These are phyloP conservation scores for Sechiopsis laciniata DNA, from an alignment of 306 rosid species.

Conservation along the genomic window DNA sequence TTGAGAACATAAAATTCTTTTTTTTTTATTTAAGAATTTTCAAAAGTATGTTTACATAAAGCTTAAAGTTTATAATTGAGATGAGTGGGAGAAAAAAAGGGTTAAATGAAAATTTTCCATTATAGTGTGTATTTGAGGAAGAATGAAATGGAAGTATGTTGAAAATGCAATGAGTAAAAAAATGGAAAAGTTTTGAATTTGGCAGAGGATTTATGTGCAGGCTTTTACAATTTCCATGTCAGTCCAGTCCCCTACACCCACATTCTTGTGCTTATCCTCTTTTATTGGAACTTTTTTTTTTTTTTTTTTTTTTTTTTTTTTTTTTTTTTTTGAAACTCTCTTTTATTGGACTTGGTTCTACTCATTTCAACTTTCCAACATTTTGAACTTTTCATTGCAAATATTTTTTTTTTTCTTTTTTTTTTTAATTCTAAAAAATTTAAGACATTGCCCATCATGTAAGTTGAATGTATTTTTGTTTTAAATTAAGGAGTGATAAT, in stretches of 20 bases:
- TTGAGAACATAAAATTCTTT: no score
- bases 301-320: no score
- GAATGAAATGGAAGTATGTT: slow-evolving; percentile 1
- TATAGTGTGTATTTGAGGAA: slow-evolving; percentile 16
- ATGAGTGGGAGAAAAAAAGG: no score
- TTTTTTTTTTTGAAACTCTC: no score
- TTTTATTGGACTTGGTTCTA: neutral
- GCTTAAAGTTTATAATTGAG: no score
- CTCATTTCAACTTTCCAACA: slow-evolving; percentile 12
- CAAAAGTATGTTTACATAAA: no score
- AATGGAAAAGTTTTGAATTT: neutral
- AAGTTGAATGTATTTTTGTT: no score
- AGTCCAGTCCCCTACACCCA: slow-evolving; percentile 1
- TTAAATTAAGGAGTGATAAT: no score
- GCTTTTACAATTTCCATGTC: slow-evolving; percentile 16
- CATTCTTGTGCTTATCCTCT: slow-evolving; percentile 10
- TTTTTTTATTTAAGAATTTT: no score
- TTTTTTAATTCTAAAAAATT: no score
- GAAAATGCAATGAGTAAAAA: slow-evolving; percentile 9
- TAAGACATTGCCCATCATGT: no score
- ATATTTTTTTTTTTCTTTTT: neutral
- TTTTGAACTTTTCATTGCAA: neutral
- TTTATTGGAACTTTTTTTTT: no score
- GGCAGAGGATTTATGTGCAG: neutral
- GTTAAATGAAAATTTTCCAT: neutral